These are phyloP conservation scores for Macrophomina pseudophaseolina DNA, from an alignment of 2,329 filamentous ascomycete genomes.

Conservation along the genomic window DNA sequence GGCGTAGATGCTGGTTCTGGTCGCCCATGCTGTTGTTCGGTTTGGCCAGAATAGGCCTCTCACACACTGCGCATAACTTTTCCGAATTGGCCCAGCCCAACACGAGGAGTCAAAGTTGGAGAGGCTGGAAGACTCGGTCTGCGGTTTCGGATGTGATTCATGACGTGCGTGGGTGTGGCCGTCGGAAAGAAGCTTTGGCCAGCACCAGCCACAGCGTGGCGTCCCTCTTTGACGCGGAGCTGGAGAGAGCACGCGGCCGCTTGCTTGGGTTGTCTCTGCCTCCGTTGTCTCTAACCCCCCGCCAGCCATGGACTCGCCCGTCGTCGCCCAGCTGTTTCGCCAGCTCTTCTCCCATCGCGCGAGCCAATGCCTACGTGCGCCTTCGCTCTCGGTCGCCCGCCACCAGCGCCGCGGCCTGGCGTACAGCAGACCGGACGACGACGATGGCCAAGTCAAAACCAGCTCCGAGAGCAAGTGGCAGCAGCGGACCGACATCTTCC, in stretches of 20 bases:
- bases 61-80: not conserved
- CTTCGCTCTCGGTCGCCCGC: conserved; percentile 1
- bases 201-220: conserved; percentile 30
- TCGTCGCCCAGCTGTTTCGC: conserved; percentile 78
- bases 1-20: conserved; percentile 44
- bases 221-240: conserved; percentile 21
- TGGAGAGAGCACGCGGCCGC: conserved; percentile 23
- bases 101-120: not conserved
- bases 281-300: conserved; percentile 22
- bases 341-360: conserved; percentile 75
- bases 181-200: conserved; percentile 25
- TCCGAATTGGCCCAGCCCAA: not conserved
- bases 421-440: conserved; percentile 7
- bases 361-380: conserved; percentile 23
- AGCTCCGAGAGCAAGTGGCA: conserved; percentile 79
- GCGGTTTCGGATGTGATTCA: not conserved
- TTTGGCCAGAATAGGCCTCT: not conserved
- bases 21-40: conserved; percentile 10
- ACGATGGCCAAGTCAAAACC: conserved; percentile 32
- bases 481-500: conserved; percentile 76
- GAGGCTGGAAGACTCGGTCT: not conserved
- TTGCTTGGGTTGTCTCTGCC: not conserved
- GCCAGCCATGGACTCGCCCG: conserved; percentile 75
- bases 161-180: conserved; percentile 17
- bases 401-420: conserved; percentile 23